Conservation (phyloP, 768 basidiomycete genomes). For the Leccinum uliginosum region DNA sequence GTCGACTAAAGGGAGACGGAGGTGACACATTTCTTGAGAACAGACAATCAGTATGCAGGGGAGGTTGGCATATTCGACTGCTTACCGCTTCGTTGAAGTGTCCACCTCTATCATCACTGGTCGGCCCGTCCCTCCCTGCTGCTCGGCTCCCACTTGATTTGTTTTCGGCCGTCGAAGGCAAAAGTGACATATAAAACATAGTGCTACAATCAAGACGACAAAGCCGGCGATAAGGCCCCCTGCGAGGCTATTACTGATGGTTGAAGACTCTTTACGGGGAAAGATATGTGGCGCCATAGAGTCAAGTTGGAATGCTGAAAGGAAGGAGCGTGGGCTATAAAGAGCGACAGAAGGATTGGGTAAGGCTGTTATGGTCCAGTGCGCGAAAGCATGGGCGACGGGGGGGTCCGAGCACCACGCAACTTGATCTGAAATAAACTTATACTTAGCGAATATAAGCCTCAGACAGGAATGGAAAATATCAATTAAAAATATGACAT, state of each 20-base stretch:
- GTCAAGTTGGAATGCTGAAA: not conserved
- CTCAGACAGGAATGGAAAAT: not conserved
- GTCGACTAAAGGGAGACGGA: constrained; percentile 37
- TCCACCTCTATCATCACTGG: constrained; percentile 7
- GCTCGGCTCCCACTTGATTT: constrained; percentile 33
- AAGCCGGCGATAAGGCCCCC: constrained; percentile 37
- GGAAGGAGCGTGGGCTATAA: constrained; percentile 1
- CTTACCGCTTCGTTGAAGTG: constrained; percentile 14
- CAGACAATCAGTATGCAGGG: not conserved
- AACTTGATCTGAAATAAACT: constrained; percentile 2
- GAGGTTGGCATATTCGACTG: not conserved
- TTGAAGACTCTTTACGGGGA: constrained; percentile 4
- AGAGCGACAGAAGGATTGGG: constrained; percentile 4
- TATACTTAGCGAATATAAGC: constrained; percentile 3
- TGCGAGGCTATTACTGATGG: constrained; percentile 39
- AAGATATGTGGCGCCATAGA: constrained; percentile 18
- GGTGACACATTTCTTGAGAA: constrained; percentile 1
- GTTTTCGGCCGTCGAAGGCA: constrained; percentile 40
- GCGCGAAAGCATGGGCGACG: constrained; percentile 4
- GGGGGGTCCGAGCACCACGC: not conserved
- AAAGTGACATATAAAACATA: constrained; percentile 33
- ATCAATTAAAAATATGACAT: not conserved
- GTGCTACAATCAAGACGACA: constrained; percentile 25
- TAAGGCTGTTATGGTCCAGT: not conserved
- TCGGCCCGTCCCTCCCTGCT: constrained; percentile 13